Conservation (phyloP, 768 basidiomycete species). For the Boletus patriciae region DNA sequence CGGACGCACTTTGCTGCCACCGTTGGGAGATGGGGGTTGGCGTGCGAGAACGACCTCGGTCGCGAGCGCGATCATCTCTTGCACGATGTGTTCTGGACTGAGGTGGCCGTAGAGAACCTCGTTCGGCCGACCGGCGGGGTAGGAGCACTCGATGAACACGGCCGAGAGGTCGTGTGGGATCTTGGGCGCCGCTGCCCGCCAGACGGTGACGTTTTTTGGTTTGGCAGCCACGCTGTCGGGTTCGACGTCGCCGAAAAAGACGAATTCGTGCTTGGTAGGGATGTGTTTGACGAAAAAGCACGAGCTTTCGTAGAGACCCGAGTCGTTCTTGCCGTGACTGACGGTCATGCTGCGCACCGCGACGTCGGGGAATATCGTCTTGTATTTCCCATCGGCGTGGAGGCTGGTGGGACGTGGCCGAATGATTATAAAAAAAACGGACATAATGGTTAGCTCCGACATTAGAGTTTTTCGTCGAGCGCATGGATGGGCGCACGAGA, state of each 20-base stretch:
- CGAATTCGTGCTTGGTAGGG: slow-evolving; percentile 61
- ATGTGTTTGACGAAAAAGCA: slow-evolving; percentile 86
- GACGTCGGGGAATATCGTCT: slow-evolving; percentile 50
- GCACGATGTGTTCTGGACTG: slow-evolving; percentile 72
- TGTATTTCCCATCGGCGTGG: slow-evolving; percentile 52
- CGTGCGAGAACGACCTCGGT: slow-evolving; percentile 58
- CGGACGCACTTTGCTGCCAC: slow-evolving; percentile 11
- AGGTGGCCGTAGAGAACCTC: slow-evolving; percentile 83
- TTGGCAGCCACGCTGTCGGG: slow-evolving; percentile 69
- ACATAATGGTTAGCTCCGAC: slow-evolving; percentile 11
- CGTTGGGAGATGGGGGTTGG: slow-evolving; percentile 33
- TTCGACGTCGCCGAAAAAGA: slow-evolving; percentile 96
- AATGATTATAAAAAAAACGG: not conserved
- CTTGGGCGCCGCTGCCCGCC: slow-evolving; percentile 78
- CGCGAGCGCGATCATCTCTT: slow-evolving; percentile 73
- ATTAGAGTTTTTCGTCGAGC: not conserved
- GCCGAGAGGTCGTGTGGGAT: slow-evolving; percentile 66
- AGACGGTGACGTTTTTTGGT: slow-evolving; percentile 68
- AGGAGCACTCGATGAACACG: slow-evolving; percentile 97
- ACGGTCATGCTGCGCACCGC: slow-evolving; percentile 69
- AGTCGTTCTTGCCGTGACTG: slow-evolving; percentile 63
- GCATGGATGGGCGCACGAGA: slow-evolving; percentile 7
- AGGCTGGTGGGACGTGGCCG: slow-evolving; percentile 39
- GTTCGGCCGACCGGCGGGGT: slow-evolving; percentile 67
- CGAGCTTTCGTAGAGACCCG: slow-evolving; percentile 66